Percentiles rank a stretch among this genome's conserved stretches.
Evolutionary conservation across 2,329 filamentous ascomycete species (phyloP).

Genomic region (Grosmannia penicillata): DNA sequence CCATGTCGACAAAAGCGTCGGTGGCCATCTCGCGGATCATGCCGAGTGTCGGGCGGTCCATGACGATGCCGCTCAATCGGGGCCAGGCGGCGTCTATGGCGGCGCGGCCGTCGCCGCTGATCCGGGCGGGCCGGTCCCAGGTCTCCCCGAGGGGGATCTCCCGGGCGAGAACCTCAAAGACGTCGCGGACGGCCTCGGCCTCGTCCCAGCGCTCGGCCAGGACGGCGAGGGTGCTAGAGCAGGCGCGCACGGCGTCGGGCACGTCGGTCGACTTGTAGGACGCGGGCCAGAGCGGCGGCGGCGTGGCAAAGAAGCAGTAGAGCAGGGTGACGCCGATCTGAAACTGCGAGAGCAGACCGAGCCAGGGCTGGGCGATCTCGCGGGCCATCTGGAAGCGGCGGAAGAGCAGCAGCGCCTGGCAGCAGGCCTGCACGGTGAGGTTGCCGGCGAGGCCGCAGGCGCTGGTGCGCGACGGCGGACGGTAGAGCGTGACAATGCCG

Average conservation of each 20-base stretch:
- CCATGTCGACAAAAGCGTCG: conserved; percentile 3
- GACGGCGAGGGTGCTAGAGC: conserved; percentile 20
- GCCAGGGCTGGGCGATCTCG: conserved; percentile 14
- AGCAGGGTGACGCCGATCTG: conserved; percentile 20
- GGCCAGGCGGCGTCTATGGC: neutral
- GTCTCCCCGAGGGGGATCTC: conserved; percentile 10
- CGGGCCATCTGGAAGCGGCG: conserved; percentile 16
- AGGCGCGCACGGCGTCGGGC: conserved; percentile 19
- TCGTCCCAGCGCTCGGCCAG: conserved; percentile 21
- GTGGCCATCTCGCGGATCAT: conserved; percentile 11
- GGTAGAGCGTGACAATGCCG: conserved; percentile 15
- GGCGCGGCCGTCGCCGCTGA: conserved; percentile 2
- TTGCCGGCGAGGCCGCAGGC: conserved; percentile 13
- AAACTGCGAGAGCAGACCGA: conserved; percentile 17
- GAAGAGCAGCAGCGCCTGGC: conserved; percentile 16
- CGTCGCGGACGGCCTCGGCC: conserved; percentile 18
- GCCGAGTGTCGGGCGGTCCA: conserved; percentile 9
- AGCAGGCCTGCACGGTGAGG: conserved; percentile 14
- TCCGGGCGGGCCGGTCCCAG: conserved; percentile 3
- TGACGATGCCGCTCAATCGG: conserved; percentile 5
- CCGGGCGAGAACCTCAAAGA: conserved; percentile 18
- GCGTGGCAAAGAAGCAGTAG: conserved; percentile 21
- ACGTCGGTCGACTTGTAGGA: conserved; percentile 17
- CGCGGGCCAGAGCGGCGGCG: conserved; percentile 14
- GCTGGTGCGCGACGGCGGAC: conserved; percentile 13